Evolutionary conservation across 345 rosid genomes (phyloP).

Genomic region (Diplotaxis tenuifolia): DNA sequence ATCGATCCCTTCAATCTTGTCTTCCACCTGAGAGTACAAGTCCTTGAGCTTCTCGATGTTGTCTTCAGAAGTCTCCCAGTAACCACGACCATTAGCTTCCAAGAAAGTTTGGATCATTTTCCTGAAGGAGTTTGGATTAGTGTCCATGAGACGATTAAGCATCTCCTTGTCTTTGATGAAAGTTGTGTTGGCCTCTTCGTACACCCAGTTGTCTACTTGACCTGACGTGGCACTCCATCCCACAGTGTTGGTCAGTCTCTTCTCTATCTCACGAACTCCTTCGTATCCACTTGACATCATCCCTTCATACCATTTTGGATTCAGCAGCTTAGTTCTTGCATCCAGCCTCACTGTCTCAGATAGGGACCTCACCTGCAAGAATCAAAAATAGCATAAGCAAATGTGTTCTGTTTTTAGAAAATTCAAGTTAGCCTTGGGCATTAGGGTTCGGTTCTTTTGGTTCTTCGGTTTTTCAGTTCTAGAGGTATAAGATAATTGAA

Average conservation of each 20-base stretch:
- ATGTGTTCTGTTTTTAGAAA: not conserved
- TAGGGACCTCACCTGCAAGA: constrained; percentile 74
- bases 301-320: constrained; percentile 99
- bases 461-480: too few relatives aligned
- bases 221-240: constrained; percentile 99
- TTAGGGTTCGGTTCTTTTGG: too few relatives aligned
- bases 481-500: too few relatives aligned
- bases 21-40: constrained; percentile 88
- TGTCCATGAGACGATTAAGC: constrained; percentile 82
- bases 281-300: constrained; percentile 96
- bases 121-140: constrained; percentile 90
- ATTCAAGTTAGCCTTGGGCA: too few relatives aligned
- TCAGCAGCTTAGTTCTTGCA: constrained; percentile 87
- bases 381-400: not conserved
- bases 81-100: constrained; percentile 97
- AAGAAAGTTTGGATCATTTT: constrained; percentile 92
- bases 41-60: constrained; percentile 86
- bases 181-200: constrained; percentile 92
- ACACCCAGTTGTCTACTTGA: constrained; percentile 97
- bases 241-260: constrained; percentile 87
- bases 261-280: constrained; percentile 97
- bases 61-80: constrained; percentile 85
- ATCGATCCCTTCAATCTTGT: constrained; percentile 97
- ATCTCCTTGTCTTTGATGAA: constrained; percentile 93
- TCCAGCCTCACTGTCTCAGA: constrained; percentile 88